Percentiles rank a stretch among this genome's conserved stretches.
These are phyloP conservation scores for Xylaria bambusicola DNA, from an alignment of 495 filamentous ascomycete genomes.

Conservation along the genomic window DNA sequence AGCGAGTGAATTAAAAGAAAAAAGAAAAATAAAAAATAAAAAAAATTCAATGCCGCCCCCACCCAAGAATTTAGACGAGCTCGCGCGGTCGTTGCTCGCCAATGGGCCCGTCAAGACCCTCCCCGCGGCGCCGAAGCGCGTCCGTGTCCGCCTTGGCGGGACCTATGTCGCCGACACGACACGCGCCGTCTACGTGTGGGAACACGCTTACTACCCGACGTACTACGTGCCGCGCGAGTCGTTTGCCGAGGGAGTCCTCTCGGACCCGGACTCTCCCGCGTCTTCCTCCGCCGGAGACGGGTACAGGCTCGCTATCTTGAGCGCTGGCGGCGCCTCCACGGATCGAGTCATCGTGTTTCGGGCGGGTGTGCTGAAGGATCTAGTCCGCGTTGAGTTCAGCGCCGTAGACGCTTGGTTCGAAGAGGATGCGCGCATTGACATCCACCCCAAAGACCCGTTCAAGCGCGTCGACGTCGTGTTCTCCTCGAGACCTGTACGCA, in stretches of 20 bases:
- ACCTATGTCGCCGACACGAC: slow-evolving; percentile 38
- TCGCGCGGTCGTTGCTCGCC: slow-evolving; percentile 28
- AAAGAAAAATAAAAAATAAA: not conserved
- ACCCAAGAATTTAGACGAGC: slow-evolving; percentile 22
- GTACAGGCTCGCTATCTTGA: slow-evolving; percentile 3
- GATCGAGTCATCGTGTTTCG: slow-evolving; percentile 26
- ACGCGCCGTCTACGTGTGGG: slow-evolving; percentile 38
- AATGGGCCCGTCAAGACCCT: slow-evolving; percentile 35
- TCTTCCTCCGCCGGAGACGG: not conserved
- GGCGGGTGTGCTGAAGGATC: not conserved
- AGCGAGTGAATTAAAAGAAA: too few relatives aligned
- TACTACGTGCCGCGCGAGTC: slow-evolving; percentile 28
- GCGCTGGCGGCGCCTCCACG: not conserved
- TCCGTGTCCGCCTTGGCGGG: slow-evolving; percentile 35
- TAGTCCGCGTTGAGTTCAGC: slow-evolving; percentile 26
- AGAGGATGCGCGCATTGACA: slow-evolving; percentile 54
- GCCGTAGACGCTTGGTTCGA: slow-evolving; percentile 61
- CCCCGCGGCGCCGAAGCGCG: slow-evolving; percentile 30
- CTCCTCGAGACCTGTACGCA: slow-evolving; percentile 42
- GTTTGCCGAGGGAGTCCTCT: not conserved
- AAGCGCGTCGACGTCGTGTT: slow-evolving; percentile 60
- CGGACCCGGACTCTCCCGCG: not conserved
- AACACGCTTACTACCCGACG: slow-evolving; percentile 33
- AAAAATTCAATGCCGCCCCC: slow-evolving; percentile 13
- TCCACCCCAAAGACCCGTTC: slow-evolving; percentile 63